Percentiles rank a stretch among this genome's conserved stretches.
Conservation (phyloP, 202 grass and related monocot species). For the Hordeum pubiflorum region DNA sequence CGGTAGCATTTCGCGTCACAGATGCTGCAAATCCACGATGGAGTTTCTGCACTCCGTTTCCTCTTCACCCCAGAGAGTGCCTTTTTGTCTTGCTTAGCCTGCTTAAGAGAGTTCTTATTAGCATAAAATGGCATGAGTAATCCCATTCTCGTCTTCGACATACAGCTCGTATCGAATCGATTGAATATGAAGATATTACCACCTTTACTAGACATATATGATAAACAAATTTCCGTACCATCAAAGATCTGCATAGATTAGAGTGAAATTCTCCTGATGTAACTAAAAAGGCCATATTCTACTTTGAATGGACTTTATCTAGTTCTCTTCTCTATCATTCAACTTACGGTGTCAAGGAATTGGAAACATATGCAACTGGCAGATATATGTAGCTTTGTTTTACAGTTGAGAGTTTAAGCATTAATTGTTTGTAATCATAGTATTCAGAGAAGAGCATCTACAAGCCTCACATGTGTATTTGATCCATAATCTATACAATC, state of each 20-base stretch:
- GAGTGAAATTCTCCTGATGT: not conserved
- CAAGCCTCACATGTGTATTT: not conserved
- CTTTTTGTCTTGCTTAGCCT: not conserved
- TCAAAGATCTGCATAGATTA: not conserved
- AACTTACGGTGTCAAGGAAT: not conserved
- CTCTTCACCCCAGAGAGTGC: slow-evolving; percentile 28
- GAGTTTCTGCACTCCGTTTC: slow-evolving; percentile 9
- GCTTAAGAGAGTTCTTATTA: not conserved
- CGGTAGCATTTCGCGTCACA: not conserved
- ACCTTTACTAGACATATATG: not conserved
- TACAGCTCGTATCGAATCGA: not conserved
- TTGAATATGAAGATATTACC: not conserved
- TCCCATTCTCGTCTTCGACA: not conserved
- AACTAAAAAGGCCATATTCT: not conserved
- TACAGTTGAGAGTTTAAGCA: not conserved
- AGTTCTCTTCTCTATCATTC: not conserved
- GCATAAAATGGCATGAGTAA: not conserved
- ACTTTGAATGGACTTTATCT: not conserved
- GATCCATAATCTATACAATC: not conserved
- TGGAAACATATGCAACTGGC: not conserved
- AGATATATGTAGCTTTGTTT: not conserved
- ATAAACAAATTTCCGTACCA: not conserved
- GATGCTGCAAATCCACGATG: not conserved
- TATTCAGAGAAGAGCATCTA: not conserved
- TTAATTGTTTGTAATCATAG: not conserved